A percentile compares a stretch with the other conserved stretches of the same genome.
phyloP scores from a whole-genome alignment of 1,284 basidiomycete species.

The Pisolithus thermaeus region DNA sequence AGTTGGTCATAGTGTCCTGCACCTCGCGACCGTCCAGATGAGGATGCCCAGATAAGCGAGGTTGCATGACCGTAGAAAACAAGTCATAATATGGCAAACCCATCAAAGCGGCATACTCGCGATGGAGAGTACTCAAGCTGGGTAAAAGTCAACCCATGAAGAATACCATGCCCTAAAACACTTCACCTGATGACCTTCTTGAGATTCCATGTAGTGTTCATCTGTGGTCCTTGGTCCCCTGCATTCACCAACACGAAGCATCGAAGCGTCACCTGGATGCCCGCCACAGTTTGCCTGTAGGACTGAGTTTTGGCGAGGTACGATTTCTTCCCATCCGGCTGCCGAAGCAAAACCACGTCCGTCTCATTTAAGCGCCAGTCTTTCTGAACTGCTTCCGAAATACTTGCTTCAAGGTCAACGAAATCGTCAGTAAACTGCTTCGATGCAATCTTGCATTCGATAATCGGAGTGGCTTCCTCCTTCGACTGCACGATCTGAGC shows the following conservation, averaged over 20 bases:
- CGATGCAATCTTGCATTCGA: constrained; percentile 54
- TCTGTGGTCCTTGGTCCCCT: constrained; percentile 53
- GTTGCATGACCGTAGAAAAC: constrained; percentile 63
- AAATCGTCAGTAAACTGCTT: constrained; percentile 69
- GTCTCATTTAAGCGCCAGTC: constrained; percentile 77
- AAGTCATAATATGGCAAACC: constrained; percentile 83
- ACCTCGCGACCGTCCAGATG: constrained; percentile 52
- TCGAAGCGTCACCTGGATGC: constrained; percentile 45
- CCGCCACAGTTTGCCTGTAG: constrained; percentile 51
- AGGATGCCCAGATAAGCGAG: constrained; percentile 49
- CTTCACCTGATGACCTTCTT: constrained; percentile 79
- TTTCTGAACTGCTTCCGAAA: constrained; percentile 51
- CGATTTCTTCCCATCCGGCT: constrained; percentile 42
- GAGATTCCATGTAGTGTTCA: constrained; percentile 68
- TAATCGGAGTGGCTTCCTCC: constrained; percentile 50
- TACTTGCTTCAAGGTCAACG: constrained; percentile 64
- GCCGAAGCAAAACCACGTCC: constrained; percentile 71
- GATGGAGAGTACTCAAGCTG: constrained; percentile 86
- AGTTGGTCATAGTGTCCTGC: constrained; percentile 60
- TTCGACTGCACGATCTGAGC: constrained; percentile 79
- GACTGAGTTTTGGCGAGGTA: constrained; percentile 76
- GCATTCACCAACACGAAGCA: constrained; percentile 39
- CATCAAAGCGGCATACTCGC: constrained; percentile 88
- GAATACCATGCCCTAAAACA: constrained; percentile 1
- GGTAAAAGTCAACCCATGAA: constrained; percentile 6